phyloP scores from a whole-genome alignment of 2,329 filamentous ascomycete genomes.

The Aspergillus ochraceus region DNA sequence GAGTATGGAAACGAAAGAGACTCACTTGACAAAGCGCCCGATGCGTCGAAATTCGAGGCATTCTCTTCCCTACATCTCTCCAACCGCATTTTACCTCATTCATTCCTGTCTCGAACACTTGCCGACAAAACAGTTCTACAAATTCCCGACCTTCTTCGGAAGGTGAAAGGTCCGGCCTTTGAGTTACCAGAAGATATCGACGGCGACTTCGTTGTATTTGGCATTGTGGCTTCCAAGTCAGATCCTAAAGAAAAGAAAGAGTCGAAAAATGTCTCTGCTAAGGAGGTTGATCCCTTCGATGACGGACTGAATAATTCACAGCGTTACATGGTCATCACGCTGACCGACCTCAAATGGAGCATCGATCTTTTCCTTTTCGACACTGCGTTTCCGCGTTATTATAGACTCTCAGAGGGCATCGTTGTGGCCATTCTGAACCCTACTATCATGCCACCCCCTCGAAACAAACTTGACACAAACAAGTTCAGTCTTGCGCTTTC shows the following conservation, averaged over 20 bases:
- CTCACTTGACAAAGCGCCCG: conserved; percentile 35
- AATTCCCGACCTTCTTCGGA: conserved; percentile 76
- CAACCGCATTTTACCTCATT: conserved; percentile 78
- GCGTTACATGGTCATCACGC: conserved; percentile 89
- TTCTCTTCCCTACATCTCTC: conserved; percentile 85
- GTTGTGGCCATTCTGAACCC: conserved; percentile 91
- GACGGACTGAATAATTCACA: conserved; percentile 59
- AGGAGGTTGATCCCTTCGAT: conserved; percentile 48
- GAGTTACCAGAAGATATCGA: conserved; percentile 76
- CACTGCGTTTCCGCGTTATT: conserved; percentile 86
- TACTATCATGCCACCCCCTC: conserved; percentile 81
- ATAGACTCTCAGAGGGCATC: conserved; percentile 90
- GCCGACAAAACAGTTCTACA: conserved; percentile 73
- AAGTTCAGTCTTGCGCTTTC: conserved; percentile 83
- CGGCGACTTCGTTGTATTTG: conserved; percentile 86
- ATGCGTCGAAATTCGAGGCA: conserved; percentile 72
- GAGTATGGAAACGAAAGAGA: conserved; percentile 18
- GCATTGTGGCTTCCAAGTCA: conserved; percentile 84
- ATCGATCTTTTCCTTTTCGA: conserved; percentile 91
- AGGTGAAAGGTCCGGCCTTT: conserved; percentile 80
- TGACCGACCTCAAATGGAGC: conserved; percentile 88
- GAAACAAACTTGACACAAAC: conserved; percentile 72
- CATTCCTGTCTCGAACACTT: conserved; percentile 74
- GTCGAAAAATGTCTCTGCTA: conserved; percentile 35
- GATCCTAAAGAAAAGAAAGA: conserved; percentile 66